Conservation (phyloP, 805 yeast species). For the Metschnikowia sp. region DNA sequence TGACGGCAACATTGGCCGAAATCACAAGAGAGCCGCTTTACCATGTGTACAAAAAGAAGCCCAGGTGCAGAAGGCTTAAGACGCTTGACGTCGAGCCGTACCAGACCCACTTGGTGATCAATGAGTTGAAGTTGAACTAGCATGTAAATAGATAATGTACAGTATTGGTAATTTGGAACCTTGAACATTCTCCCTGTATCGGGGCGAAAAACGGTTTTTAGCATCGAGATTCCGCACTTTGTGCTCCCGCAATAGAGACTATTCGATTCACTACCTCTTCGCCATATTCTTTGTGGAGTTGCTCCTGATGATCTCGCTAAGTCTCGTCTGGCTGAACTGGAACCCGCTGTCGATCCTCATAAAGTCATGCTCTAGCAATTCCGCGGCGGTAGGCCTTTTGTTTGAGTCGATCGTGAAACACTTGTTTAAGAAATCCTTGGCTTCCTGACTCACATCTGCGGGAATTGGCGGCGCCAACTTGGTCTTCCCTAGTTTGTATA, state of each 20-base stretch:
- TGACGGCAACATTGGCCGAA: constrained; percentile 81
- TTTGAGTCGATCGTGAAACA: constrained; percentile 79
- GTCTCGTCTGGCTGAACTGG: constrained; percentile 49
- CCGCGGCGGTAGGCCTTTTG: constrained; percentile 82
- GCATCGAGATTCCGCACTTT: too few relatives aligned
- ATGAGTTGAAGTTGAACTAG: constrained; percentile 59
- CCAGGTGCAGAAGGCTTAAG: constrained; percentile 76
- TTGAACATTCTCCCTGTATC: too few relatives aligned
- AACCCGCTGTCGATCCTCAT: constrained; percentile 41
- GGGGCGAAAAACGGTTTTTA: background rate
- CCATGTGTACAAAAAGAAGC: constrained; percentile 52
- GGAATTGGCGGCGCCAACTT: constrained; percentile 95
- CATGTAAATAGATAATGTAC: constrained; percentile 15
- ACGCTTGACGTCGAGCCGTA: constrained; percentile 70
- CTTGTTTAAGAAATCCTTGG: constrained; percentile 64
- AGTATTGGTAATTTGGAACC: background rate
- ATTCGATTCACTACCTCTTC: background rate
- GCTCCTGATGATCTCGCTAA: constrained; percentile 50
- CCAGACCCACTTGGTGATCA: constrained; percentile 73
- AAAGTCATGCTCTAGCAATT: constrained; percentile 54
- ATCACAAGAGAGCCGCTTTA: constrained; percentile 79
- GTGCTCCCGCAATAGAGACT: too few relatives aligned
- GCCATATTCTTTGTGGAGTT: constrained; percentile 11
- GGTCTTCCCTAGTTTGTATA: constrained; percentile 81
- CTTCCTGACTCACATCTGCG: constrained; percentile 72